Conservation (phyloP, 345 rosid genomes). For the Eucalyptus polyanthemos region DNA sequence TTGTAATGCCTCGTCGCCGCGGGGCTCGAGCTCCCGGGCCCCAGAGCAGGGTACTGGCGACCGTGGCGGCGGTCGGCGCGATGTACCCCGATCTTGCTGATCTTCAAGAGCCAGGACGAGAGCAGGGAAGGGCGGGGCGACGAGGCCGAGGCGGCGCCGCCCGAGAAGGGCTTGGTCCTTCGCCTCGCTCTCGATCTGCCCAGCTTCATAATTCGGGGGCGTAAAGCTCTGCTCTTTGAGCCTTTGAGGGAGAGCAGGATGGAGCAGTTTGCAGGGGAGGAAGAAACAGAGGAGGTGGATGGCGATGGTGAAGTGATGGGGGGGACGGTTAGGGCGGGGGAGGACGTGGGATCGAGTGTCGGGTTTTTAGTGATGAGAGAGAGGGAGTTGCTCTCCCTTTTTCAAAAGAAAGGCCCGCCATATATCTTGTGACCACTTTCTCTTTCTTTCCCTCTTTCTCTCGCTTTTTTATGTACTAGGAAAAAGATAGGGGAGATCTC, state of each 20-base stretch:
- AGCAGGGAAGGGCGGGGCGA: conserved; percentile 28
- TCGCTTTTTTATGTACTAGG: not conserved
- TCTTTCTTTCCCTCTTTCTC: conserved; percentile 10
- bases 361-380: conserved; percentile 5
- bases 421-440: conserved; percentile 44
- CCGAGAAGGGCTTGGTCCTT: conserved; percentile 6
- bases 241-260: not conserved
- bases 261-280: not conserved
- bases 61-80: not conserved
- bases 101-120: conserved; percentile 60
- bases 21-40: not conserved
- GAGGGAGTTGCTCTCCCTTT: not conserved
- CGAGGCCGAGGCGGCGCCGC: not conserved
- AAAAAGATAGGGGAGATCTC: not conserved
- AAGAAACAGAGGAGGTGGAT: not conserved
- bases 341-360: conserved; percentile 8
- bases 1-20: not conserved
- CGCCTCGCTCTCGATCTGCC: conserved; percentile 51
- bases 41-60: not conserved
- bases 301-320: not conserved
- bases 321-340: not conserved
- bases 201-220: not conserved
- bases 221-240: not conserved
- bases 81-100: conserved; percentile 28
- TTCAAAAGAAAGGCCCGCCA: conserved; percentile 51